Evolutionary conservation across 495 filamentous ascomycete genomes (phyloP).

Genomic region (Cudoniella acicularis): DNA sequence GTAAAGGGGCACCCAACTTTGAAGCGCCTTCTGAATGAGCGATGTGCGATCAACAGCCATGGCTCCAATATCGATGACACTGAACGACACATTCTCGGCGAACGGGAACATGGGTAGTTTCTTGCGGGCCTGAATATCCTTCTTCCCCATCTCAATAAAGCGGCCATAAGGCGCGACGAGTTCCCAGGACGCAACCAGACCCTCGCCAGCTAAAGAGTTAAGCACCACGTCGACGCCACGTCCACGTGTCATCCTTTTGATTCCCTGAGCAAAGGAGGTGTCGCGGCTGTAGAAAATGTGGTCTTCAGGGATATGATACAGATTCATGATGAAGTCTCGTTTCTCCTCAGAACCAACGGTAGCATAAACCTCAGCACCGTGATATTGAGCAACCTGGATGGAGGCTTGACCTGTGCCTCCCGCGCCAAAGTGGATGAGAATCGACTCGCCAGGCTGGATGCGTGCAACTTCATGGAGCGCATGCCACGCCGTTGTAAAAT

Average conservation of each 20-base stretch:
- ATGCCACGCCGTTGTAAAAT: constrained; percentile 55
- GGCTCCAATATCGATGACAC: constrained; percentile 4
- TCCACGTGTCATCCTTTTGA: constrained; percentile 45
- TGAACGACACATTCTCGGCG: constrained; percentile 27
- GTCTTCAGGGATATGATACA: constrained; percentile 46
- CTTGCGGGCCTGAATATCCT: constrained; percentile 35
- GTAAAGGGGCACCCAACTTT: constrained; percentile 21
- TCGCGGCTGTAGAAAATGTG: constrained; percentile 48
- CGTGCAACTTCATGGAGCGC: constrained; percentile 41
- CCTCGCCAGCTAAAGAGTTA: constrained; percentile 50
- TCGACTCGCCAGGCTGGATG: constrained; percentile 45
- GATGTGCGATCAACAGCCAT: neutral
- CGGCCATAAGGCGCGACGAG: constrained; percentile 44
- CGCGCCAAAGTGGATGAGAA: constrained; percentile 57
- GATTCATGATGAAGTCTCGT: constrained; percentile 42
- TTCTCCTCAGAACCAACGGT: constrained; percentile 53
- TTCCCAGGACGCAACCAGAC: constrained; percentile 43
- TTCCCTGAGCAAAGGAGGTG: constrained; percentile 40
- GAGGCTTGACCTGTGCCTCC: constrained; percentile 59
- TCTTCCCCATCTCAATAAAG: constrained; percentile 57
- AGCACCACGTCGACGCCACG: constrained; percentile 62
- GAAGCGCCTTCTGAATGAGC: constrained; percentile 5
- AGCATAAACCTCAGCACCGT: constrained; percentile 61
- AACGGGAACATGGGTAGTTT: constrained; percentile 29
- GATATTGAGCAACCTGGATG: constrained; percentile 48